Percentiles rank a stretch among this genome's conserved stretches.
Evolutionary conservation across 2,329 filamentous ascomycete species (phyloP).

Genomic region (Phialophora chinensis): DNA sequence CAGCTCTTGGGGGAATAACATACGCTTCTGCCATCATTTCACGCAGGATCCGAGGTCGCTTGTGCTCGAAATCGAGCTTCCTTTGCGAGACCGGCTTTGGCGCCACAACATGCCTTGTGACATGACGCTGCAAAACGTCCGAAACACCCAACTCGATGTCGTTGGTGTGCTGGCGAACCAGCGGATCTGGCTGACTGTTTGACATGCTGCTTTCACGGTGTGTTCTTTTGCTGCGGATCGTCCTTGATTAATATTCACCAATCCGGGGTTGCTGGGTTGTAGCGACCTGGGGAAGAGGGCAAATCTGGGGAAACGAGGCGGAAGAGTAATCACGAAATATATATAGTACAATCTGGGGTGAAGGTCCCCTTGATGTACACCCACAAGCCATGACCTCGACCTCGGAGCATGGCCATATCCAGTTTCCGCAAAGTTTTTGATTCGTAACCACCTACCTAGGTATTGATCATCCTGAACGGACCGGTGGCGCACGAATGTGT

Average conservation of each 20-base stretch:
- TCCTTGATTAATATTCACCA: slow-evolving; percentile 20
- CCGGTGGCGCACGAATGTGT: slow-evolving; percentile 10
- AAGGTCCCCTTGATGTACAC: slow-evolving; percentile 11
- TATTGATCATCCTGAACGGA: slow-evolving; percentile 7
- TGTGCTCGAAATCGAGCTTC: slow-evolving; percentile 61
- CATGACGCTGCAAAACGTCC: slow-evolving; percentile 59
- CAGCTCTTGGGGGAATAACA: not conserved
- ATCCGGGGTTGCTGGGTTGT: slow-evolving; percentile 3
- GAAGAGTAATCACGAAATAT: slow-evolving; percentile 17
- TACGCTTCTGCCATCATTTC: slow-evolving; percentile 62
- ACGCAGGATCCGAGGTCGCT: slow-evolving; percentile 59
- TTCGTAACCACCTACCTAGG: slow-evolving; percentile 16
- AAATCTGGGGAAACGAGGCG: slow-evolving; percentile 11
- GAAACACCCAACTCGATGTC: slow-evolving; percentile 59
- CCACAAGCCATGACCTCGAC: slow-evolving; percentile 1
- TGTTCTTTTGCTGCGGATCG: not conserved
- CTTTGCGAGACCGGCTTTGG: slow-evolving; percentile 59
- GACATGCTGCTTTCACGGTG: not conserved
- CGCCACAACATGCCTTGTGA: slow-evolving; percentile 57
- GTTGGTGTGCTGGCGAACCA: slow-evolving; percentile 41
- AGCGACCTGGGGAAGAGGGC: slow-evolving; percentile 10
- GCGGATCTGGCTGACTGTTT: slow-evolving; percentile 3
- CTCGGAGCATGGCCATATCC: slow-evolving; percentile 10
- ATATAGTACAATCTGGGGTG: slow-evolving; percentile 14
- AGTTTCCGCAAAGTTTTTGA: not conserved